A percentile compares a stretch with the other conserved stretches of the same genome.
Conservation (phyloP, 2,329 filamentous ascomycete species). For the Chrysoporthe cubensis region DNA sequence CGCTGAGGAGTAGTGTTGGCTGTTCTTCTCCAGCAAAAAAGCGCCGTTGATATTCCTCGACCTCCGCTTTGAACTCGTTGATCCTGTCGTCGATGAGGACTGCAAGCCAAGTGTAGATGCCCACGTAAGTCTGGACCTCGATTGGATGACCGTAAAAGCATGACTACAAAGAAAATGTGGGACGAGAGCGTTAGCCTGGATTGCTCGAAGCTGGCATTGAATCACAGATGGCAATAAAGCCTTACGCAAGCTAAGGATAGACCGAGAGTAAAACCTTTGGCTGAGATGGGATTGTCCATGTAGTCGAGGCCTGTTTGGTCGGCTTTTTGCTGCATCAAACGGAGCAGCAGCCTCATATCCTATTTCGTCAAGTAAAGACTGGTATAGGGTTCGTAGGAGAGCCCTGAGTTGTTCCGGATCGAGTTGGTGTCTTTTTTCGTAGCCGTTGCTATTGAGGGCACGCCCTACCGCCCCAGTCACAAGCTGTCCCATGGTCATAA, state of each 20-base stretch:
- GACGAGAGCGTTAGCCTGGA: neutral
- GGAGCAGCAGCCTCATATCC: slow-evolving; percentile 4
- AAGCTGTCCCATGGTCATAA: neutral
- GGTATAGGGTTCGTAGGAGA: neutral
- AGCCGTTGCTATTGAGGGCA: neutral
- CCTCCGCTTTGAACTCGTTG: neutral
- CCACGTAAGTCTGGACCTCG: slow-evolving; percentile 8
- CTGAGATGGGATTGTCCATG: neutral
- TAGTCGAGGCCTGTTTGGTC: slow-evolving; percentile 6
- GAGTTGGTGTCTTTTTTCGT: slow-evolving; percentile 8
- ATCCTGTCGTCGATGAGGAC: slow-evolving; percentile 9
- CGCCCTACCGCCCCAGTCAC: neutral
- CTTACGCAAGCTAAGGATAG: slow-evolving; percentile 8
- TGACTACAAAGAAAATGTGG: neutral
- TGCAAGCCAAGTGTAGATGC: slow-evolving; percentile 12
- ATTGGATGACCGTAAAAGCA: slow-evolving; percentile 3
- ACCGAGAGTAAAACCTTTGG: slow-evolving; percentile 1
- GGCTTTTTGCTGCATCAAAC: slow-evolving; percentile 7
- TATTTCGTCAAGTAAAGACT: slow-evolving; percentile 1
- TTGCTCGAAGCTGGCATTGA: no score
- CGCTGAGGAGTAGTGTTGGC: slow-evolving; percentile 12
- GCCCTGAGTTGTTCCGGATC: slow-evolving; percentile 5
- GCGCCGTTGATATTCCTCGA: slow-evolving; percentile 9
- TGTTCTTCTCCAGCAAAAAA: slow-evolving; percentile 10
- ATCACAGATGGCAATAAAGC: neutral